These are phyloP conservation scores for Bruguiera gymnorhiza DNA, from an alignment of 345 rosid genomes.

Conservation along the genomic window DNA sequence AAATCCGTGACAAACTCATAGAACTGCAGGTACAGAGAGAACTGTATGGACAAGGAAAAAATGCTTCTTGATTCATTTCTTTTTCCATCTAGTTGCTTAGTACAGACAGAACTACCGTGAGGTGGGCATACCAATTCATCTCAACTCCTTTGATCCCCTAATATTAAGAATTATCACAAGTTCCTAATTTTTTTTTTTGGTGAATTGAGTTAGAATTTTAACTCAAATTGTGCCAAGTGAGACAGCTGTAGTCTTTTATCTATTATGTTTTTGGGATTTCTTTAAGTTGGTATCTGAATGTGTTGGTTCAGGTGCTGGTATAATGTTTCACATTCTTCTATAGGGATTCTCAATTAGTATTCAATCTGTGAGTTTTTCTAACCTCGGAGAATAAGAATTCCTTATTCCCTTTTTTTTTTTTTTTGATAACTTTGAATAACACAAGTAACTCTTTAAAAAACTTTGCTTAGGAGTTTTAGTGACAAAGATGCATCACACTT, in stretches of 20 bases:
- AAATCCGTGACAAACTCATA: conserved; percentile 85
- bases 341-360: conserved; percentile 46
- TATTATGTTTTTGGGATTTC: conserved; percentile 20
- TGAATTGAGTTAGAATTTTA: no score
- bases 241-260: conserved; percentile 5
- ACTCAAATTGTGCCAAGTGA: conserved; percentile 1
- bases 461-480: not conserved
- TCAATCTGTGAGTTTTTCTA: conserved; percentile 54
- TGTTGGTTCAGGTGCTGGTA: conserved; percentile 63
- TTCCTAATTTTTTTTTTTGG: no score
- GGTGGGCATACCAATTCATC: not conserved
- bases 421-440: conserved; percentile 5
- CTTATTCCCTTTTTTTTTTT: not conserved
- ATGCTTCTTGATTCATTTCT: no score
- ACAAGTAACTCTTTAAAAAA: not conserved
- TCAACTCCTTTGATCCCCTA: not conserved
- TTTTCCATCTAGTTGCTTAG: not conserved
- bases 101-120: not conserved
- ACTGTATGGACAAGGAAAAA: not conserved
- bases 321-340: conserved; percentile 53
- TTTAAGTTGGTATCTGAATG: conserved; percentile 42
- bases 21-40: conserved; percentile 71
- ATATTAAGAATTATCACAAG: not conserved
- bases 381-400: conserved; percentile 33
- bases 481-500: no score